These are phyloP conservation scores for Solanum pennellii DNA, from an alignment of 257 asterid species.

Conservation along the genomic window DNA sequence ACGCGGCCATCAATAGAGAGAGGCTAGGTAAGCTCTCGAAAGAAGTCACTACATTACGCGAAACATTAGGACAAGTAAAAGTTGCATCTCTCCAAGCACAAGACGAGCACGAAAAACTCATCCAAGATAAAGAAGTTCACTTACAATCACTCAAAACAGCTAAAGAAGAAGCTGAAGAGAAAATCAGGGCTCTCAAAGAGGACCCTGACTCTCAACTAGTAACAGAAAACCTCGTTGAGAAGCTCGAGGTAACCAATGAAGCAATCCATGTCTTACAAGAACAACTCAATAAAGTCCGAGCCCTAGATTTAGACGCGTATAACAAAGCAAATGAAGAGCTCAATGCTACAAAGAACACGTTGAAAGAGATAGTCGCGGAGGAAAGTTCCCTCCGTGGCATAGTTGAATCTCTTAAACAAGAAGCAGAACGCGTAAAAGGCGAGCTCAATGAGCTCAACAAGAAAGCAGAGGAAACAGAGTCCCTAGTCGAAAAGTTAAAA, in stretches of 20 bases:
- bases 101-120: slow-evolving; percentile 28
- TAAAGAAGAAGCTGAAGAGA: slow-evolving; percentile 29
- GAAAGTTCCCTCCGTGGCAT: slow-evolving; percentile 16
- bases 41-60: slow-evolving; percentile 32
- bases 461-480: slow-evolving; percentile 29
- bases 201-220: slow-evolving; percentile 14
- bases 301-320: slow-evolving; percentile 24
- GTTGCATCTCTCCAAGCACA: slow-evolving; percentile 34
- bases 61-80: slow-evolving; percentile 31
- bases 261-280: slow-evolving; percentile 43
- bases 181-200: slow-evolving; percentile 26
- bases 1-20: slow-evolving; percentile 19
- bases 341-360: slow-evolving; percentile 18
- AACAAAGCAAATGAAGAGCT: slow-evolving; percentile 24
- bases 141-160: slow-evolving; percentile 17
- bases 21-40: slow-evolving; percentile 29
- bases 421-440: slow-evolving; percentile 31
- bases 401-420: slow-evolving; percentile 19
- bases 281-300: slow-evolving; percentile 30
- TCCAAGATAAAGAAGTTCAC: slow-evolving; percentile 36
- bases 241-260: slow-evolving; percentile 47
- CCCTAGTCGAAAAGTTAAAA: slow-evolving; percentile 17
- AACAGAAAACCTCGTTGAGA: slow-evolving; percentile 27
- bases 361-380: slow-evolving; percentile 28
- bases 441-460: slow-evolving; percentile 17